Base-by-base conservation (phyloP, 768 basidiomycete genomes). In the Boletus sp. region DNA sequence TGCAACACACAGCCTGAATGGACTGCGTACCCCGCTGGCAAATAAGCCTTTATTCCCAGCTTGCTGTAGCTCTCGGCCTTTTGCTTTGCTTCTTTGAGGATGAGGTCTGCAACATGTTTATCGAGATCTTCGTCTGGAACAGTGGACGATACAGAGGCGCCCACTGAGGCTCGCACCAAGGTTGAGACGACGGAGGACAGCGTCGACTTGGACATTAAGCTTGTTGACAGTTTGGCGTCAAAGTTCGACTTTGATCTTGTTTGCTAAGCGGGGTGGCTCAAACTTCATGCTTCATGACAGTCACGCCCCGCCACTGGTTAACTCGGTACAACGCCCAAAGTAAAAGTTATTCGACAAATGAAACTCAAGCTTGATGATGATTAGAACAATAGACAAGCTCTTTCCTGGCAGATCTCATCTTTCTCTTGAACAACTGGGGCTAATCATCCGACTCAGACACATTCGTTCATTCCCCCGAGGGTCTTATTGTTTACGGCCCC, bases 31-130 rank as follows among this genome's bases (percentile, higher is more conserved):
- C 49, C 72, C 54, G 77, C 76, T 34, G 78, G 82, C 32, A 93
- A 77, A 65, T 92, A 92, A 2, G 90, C 93, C 9, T 83, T 75
- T 45, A 96, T 79, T 2, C 94, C 94, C 27, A 87, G 77, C 64
- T 87, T 82, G 49, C 77, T 73, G 68, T 93, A 98, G 53, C 74
- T 79, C 63, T 88, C 84, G 33, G 93, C 93, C 71, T 93, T 91
- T 77, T 87, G 85, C 75, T 91, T 93, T 2, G 97, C 96, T 70
- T 98, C 97, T 60, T 83, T 85, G 38, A 98, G 82, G 48, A 99
- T 87, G 53, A 98, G 81, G 48, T 93, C 89, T 2, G 93, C 93
- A 29, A 99, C 92, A 65, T 92, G 90, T 42, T 83, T 81, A 72
- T 98, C 96, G 43, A 98, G 82, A 63, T 97, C 92, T 19, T 87